A percentile compares a stretch with the other conserved stretches of the same genome.
phyloP scores from a whole-genome alignment of 2,329 filamentous ascomycete species.

The Knoxdaviesia proteae region DNA sequence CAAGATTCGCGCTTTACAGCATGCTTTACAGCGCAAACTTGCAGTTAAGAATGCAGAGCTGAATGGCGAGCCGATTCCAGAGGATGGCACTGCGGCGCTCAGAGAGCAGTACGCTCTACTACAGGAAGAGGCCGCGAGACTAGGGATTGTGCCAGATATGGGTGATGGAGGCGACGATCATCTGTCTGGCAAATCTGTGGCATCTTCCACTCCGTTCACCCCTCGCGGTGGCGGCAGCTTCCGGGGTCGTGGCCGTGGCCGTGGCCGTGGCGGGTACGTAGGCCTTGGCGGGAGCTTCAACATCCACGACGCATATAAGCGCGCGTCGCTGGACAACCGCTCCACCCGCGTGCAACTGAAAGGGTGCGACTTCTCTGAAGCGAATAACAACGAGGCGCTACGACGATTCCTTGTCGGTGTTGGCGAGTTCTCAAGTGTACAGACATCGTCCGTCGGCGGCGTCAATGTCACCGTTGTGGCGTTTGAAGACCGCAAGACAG shows the following conservation, averaged over 20 bases:
- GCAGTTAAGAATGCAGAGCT: conserved; percentile 39
- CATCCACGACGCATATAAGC: conserved; percentile 33
- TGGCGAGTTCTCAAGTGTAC: background rate
- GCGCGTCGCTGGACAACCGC: conserved; percentile 55
- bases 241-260: conserved; percentile 18
- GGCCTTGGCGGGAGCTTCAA: conserved; percentile 17
- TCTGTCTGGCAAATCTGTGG: conserved; percentile 3
- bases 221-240: conserved; percentile 3
- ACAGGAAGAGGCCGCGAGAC: conserved; percentile 47
- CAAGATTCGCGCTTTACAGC: conserved; percentile 39
- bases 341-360: conserved; percentile 45
- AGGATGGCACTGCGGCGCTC: conserved; percentile 18
- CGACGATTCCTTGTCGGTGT: conserved; percentile 41
- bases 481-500: conserved; percentile 48
- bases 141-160: conserved; percentile 43
- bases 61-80: conserved; percentile 5
- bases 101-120: conserved; percentile 51
- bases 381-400: conserved; percentile 45
- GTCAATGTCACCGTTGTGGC: conserved; percentile 16
- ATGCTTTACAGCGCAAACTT: conserved; percentile 41
- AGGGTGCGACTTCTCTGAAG: conserved; percentile 39
- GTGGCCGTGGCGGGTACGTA: conserved; percentile 18
- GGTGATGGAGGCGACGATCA: conserved; percentile 19
- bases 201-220: background rate
- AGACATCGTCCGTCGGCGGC: background rate